Conservation (phyloP, 345 rosid species). For the Eucalyptus cloeziana region DNA sequence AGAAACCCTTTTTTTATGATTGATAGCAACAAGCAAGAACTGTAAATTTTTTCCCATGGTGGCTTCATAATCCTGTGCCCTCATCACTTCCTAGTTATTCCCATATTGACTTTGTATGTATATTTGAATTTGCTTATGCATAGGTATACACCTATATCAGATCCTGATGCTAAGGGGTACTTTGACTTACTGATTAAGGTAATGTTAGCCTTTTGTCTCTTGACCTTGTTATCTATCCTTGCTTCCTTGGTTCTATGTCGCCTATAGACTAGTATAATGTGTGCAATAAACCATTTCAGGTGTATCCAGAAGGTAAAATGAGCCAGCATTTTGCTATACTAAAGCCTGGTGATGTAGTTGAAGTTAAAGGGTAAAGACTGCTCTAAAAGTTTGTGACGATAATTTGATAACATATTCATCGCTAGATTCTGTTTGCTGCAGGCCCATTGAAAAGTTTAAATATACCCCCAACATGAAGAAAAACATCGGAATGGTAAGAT, state of each 20-base stretch:
- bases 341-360: slow-evolving; percentile 84
- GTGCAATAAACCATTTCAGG: slow-evolving; percentile 27
- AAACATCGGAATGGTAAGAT: slow-evolving; percentile 87
- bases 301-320: slow-evolving; percentile 96
- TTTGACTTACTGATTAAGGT: slow-evolving; percentile 94
- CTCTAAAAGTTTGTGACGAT: background rate
- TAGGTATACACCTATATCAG: slow-evolving; percentile 97
- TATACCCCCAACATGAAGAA: slow-evolving; percentile 94
- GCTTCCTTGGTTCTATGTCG: background rate
- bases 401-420: background rate
- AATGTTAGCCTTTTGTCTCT: background rate
- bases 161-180: slow-evolving; percentile 76
- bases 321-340: slow-evolving; percentile 94
- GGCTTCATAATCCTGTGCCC: background rate
- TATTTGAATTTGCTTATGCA: background rate
- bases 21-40: background rate
- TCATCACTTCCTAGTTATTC: background rate
- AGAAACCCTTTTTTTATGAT: background rate
- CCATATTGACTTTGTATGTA: background rate
- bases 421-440: slow-evolving; percentile 22
- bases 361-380: slow-evolving; percentile 70
- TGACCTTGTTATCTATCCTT: background rate
- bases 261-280: background rate
- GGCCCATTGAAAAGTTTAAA: slow-evolving; percentile 87
- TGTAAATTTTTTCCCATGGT: background rate